Evolutionary conservation across 306 rosid species (phyloP).

Genomic region (Castanospermum australe): DNA sequence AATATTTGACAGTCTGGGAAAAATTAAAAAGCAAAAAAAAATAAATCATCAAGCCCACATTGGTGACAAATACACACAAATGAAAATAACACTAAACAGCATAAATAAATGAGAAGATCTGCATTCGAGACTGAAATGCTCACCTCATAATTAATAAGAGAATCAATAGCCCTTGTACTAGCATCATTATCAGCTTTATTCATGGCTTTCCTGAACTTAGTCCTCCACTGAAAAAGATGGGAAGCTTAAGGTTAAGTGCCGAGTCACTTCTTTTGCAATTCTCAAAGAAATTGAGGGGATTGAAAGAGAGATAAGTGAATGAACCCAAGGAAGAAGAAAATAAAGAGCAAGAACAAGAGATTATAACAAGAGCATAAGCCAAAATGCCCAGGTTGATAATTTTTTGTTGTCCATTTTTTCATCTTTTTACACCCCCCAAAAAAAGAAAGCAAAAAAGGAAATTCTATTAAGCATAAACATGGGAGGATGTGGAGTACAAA

Average conservation of each 20-base stretch:
- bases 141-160: constrained; percentile 96
- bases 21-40: neutral
- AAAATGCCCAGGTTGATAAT: neutral
- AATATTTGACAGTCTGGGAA: constrained; percentile 89
- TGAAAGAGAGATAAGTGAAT: neutral
- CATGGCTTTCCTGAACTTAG: constrained; percentile 94
- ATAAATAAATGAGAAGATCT: constrained; percentile 13
- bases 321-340: neutral
- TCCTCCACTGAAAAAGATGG: constrained; percentile 84
- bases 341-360: neutral
- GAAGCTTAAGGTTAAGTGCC: constrained; percentile 17
- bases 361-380: neutral
- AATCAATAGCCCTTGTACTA: constrained; percentile 79
- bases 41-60: constrained; percentile 4
- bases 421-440: no score
- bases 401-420: neutral
- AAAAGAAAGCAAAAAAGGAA: neutral
- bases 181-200: constrained; percentile 98
- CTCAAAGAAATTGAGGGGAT: neutral
- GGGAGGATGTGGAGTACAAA: neutral
- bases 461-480: neutral
- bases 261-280: neutral
- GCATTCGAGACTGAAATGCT: constrained; percentile 15
- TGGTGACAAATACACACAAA: neutral
- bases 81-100: neutral